Percentiles rank a stretch among this genome's conserved stretches.
These are phyloP conservation scores for Epichloe gansuensis DNA, from an alignment of 2,329 filamentous ascomycete genomes.

Conservation along the genomic window DNA sequence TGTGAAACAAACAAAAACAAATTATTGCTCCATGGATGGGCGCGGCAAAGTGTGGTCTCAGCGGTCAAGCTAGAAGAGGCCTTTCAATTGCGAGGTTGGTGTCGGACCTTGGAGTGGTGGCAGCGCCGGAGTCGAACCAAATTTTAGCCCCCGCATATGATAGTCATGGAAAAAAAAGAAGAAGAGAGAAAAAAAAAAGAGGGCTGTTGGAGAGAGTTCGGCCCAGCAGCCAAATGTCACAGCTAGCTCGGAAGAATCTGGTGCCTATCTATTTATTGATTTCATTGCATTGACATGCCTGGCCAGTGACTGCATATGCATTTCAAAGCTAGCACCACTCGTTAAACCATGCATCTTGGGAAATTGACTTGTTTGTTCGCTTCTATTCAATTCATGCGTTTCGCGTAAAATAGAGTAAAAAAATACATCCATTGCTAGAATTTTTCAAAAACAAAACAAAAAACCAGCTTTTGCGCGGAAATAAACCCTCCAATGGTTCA, in stretches of 20 bases:
- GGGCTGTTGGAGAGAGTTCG: background rate
- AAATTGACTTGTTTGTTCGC: background rate
- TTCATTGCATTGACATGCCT: background rate
- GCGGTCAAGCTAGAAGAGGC: background rate
- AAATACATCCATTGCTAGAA: background rate
- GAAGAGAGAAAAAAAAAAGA: background rate
- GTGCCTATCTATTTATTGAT: background rate
- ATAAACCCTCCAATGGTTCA: slow-evolving; percentile 1
- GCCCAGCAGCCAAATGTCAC: background rate
- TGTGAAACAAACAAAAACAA: background rate
- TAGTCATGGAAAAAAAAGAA: background rate
- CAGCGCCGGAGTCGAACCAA: background rate
- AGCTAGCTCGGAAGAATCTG: background rate
- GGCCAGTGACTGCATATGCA: background rate
- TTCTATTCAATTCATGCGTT: background rate
- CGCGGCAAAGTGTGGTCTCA: background rate
- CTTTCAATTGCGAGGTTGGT: slow-evolving; percentile 3
- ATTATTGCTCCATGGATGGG: background rate
- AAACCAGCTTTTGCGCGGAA: background rate
- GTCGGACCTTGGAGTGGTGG: background rate
- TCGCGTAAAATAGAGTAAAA: background rate
- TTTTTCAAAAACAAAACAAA: background rate
- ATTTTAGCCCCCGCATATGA: slow-evolving; percentile 2
- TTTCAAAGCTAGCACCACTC: background rate
- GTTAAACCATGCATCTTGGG: too few species aligned